These are phyloP conservation scores for Scenedesmus sp. DNA, from an alignment of 163 green algal genomes.

Conservation along the genomic window DNA sequence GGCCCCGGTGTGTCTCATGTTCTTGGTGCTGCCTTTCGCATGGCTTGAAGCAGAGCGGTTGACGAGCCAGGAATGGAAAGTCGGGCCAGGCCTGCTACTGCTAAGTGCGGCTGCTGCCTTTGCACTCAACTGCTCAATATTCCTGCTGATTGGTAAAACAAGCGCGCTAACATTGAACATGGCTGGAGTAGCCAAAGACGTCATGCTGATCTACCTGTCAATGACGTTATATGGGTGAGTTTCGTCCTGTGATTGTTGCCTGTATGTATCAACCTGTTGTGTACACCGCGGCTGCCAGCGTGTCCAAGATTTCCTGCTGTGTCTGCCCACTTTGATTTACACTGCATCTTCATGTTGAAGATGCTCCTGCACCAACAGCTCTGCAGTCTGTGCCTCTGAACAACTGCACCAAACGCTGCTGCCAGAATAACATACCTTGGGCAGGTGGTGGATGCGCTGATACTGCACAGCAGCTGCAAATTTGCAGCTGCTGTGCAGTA, in stretches of 20 bases:
- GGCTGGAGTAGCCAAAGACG: slow-evolving; percentile 96
- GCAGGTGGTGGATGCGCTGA: neutral
- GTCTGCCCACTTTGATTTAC: no score
- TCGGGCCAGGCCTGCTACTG: slow-evolving; percentile 74
- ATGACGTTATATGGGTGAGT: slow-evolving; percentile 73
- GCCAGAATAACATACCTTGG: neutral
- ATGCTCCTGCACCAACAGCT: neutral
- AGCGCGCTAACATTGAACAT: slow-evolving; percentile 96
- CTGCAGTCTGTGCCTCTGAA: neutral
- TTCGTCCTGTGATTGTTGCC: slow-evolving; percentile 4
- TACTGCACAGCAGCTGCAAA: neutral
- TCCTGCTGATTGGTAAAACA: slow-evolving; percentile 91
- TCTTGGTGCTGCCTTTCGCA: slow-evolving; percentile 86
- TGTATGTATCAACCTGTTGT: slow-evolving; percentile 6
- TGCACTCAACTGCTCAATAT: slow-evolving; percentile 88
- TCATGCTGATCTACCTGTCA: slow-evolving; percentile 92
- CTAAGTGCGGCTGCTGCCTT: slow-evolving; percentile 86
- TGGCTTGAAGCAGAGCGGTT: slow-evolving; percentile 20
- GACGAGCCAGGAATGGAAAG: neutral
- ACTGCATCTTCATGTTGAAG: neutral
- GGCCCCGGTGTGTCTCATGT: slow-evolving; percentile 89
- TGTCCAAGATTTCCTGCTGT: no score
- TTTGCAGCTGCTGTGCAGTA: no score
- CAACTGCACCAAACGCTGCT: neutral
- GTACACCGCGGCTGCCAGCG: no score